Conservation (phyloP, 306 rosid species). For the Cyamopsis tetragonoloba region DNA sequence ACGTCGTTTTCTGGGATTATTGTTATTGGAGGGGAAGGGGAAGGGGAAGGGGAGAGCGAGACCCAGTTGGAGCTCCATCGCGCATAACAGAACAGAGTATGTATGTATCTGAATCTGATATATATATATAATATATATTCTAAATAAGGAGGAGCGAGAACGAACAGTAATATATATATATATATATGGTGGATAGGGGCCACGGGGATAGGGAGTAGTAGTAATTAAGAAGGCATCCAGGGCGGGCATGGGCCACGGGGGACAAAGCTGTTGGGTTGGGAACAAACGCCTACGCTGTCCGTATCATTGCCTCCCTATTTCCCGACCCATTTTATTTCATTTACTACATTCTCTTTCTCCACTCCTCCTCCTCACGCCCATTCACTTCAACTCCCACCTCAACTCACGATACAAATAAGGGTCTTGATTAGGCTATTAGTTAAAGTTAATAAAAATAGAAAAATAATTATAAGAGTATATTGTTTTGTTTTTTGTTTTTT, state of each 20-base stretch:
- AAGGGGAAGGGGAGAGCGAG: constrained; percentile 73
- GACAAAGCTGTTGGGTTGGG: too few species aligned
- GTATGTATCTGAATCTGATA: too few species aligned
- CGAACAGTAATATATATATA: neutral
- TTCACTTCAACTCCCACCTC: neutral
- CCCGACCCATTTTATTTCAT: constrained; percentile 43
- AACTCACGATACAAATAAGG: too few species aligned
- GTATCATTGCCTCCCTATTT: constrained; percentile 48
- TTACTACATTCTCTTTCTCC: constrained; percentile 17
- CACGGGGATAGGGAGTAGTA: neutral
- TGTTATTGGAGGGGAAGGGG: constrained; percentile 1
- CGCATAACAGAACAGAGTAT: neutral
- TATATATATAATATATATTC: too few species aligned
- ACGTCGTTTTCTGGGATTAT: too few species aligned
- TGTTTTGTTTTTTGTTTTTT: too few species aligned
- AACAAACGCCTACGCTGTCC: constrained; percentile 39
- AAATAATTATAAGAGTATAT: too few species aligned
- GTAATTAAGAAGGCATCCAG: neutral
- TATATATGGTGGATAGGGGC: neutral
- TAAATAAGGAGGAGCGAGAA: too few species aligned
- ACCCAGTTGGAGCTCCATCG: constrained; percentile 78
- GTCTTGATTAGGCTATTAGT: too few species aligned
- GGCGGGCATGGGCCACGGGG: constrained; percentile 43
- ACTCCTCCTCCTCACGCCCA: constrained; percentile 6
- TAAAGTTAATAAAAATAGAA: too few species aligned